A percentile compares a stretch with the other conserved stretches of the same genome.
phyloP scores from a whole-genome alignment of 176 grass and related monocot genomes.

The Microstegium vimineum region DNA sequence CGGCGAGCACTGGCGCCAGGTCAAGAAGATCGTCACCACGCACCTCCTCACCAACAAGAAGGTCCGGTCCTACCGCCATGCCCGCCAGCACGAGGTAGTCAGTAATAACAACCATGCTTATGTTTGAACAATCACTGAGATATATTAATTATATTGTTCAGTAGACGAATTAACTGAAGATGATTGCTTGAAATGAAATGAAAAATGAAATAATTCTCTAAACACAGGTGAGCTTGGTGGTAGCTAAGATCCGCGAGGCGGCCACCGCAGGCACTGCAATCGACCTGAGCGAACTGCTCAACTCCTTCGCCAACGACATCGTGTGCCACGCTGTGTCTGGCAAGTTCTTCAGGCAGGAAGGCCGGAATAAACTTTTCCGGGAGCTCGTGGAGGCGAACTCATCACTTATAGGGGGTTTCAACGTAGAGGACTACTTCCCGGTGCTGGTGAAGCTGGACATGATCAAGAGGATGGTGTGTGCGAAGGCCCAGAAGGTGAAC shows the following conservation, averaged over 20 bases:
- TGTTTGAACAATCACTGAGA: no score
- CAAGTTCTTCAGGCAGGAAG: not conserved
- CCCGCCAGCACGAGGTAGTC: not conserved
- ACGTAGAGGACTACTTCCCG: constrained; percentile 37
- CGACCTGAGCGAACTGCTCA: not conserved
- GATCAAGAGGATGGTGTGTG: constrained; percentile 7
- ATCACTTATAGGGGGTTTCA: constrained; percentile 23
- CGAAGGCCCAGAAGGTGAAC: not conserved
- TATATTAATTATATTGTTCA: no score
- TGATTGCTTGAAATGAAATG: no score
- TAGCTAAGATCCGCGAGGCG: not conserved
- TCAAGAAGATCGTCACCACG: not conserved
- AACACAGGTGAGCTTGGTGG: not conserved
- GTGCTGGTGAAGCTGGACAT: not conserved
- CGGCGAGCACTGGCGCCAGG: not conserved
- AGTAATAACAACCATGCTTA: no score
- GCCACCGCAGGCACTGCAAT: not conserved
- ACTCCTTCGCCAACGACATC: not conserved
- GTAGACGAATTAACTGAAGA: no score
- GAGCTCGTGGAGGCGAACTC: not conserved
- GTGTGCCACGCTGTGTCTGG: not conserved
- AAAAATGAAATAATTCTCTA: not conserved
- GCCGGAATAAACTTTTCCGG: not conserved
- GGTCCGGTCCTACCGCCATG: not conserved
- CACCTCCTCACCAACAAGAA: not conserved